Base-by-base conservation (phyloP, 2,329 filamentous ascomycete species). In the Aureobasidium uvarum region DNA sequence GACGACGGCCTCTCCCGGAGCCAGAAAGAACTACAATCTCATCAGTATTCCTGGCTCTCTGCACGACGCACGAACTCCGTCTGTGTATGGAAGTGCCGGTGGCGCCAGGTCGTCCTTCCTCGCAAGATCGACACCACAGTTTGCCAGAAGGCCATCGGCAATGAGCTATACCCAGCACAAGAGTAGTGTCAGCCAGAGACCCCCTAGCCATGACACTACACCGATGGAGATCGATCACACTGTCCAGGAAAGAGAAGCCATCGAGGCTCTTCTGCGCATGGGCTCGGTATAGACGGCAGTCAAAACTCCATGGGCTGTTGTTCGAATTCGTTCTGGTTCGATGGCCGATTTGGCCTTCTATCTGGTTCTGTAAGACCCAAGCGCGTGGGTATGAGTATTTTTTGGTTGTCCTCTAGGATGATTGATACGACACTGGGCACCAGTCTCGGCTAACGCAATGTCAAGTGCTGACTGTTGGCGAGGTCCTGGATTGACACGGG, bases 181-280 rank as follows among this genome's bases (percentile, higher is more conserved):
- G 16, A 41, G 50, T 7, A 64, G 62, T 18, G 33, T 51, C 51
- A 59, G n/a, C 43, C 51, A 56, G 36, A 33, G 43, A 25, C 52
- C 43, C 23, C 33, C 45, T 5, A 38, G 23, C 18, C 50, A 59
- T 31, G 54, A 16, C 43, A 51, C 31, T 7, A 45, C 45, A 16
- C 33, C 65, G 14, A 68, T 66, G 64, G 67, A 67, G n/a, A 52
- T 68, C 16, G 66, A 68, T 39, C 54, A 46, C 7, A 86, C 89
- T 75, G 84, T 86, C 67, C 88, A 92, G 77, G 91, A 94, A 81
- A 88, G 88, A 72, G 90, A 92, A 77, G 91, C 91, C 64, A 85
- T 93, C 69, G 90, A 92, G 77, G 91, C 90, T 69, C 85, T 94
- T 73, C 81, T 95, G 73, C 86, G 87, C 76, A 88, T 95, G 77